Conservation (phyloP, 2,329 filamentous ascomycete species). For the Bipolaris victoriae region DNA sequence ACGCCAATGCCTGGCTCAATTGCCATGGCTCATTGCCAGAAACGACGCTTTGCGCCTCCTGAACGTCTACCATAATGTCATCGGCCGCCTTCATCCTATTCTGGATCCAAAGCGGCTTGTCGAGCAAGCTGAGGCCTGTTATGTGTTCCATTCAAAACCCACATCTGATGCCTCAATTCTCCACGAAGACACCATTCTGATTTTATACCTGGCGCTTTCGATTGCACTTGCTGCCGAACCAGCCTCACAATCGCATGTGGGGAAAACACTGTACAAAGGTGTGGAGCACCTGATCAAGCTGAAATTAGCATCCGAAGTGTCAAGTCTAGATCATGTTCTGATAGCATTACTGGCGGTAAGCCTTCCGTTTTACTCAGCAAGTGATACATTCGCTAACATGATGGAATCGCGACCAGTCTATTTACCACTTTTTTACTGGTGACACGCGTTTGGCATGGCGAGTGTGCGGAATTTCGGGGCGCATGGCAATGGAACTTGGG, state of each 20-base stretch:
- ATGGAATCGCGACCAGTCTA: background rate
- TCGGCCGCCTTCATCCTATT: conserved; percentile 1
- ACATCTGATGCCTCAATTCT: background rate
- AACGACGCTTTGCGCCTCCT: background rate
- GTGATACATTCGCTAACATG: background rate
- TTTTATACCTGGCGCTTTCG: background rate
- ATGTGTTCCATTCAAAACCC: background rate
- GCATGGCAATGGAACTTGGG: conserved; percentile 1
- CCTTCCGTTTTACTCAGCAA: background rate
- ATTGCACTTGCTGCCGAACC: background rate
- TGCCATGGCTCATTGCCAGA: background rate
- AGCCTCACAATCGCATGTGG: background rate
- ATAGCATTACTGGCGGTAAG: background rate
- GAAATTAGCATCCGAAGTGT: background rate
- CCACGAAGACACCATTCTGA: background rate
- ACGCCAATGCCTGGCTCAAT: background rate
- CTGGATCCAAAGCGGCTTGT: conserved; percentile 1
- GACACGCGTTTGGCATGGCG: background rate
- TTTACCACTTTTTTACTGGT: background rate
- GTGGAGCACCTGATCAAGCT: background rate
- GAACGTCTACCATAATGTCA: background rate
- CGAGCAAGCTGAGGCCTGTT: background rate
- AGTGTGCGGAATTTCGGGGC: background rate
- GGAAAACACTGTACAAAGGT: background rate
- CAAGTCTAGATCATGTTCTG: background rate